Evolutionary conservation across 371 early-diverging fungal species (phyloP).

Genomic region (Mucor piriformis): DNA sequence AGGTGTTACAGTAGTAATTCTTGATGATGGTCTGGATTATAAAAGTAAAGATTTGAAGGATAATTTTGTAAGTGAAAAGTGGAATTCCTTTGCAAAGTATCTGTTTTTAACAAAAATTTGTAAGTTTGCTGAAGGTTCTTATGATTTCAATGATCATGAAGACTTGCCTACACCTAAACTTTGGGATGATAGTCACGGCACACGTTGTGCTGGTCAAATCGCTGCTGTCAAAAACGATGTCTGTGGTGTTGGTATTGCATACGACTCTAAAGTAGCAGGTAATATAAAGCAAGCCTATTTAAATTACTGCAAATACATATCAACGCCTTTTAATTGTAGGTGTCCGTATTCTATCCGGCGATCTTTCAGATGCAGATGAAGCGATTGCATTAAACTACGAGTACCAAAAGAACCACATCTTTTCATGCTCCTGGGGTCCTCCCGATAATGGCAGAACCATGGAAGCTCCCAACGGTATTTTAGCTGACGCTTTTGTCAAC

Average conservation of each 20-base stretch:
- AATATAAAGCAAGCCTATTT: constrained; percentile 31
- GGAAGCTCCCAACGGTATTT: constrained; percentile 85
- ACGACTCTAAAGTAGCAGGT: constrained; percentile 82
- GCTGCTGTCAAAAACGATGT: constrained; percentile 88
- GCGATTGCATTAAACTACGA: constrained; percentile 87
- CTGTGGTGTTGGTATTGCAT: constrained; percentile 97
- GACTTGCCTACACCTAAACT: constrained; percentile 77
- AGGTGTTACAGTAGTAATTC: constrained; percentile 82
- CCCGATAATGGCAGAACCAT: constrained; percentile 87
- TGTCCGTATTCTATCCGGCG: constrained; percentile 88
- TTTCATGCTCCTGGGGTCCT: constrained; percentile 96
- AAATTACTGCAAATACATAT: too few species aligned
- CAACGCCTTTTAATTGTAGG: constrained; percentile 35
- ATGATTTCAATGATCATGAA: constrained; percentile 89
- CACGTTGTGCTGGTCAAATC: constrained; percentile 97
- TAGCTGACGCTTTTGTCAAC: constrained; percentile 79
- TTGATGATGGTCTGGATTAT: constrained; percentile 96
- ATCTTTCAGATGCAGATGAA: constrained; percentile 89
- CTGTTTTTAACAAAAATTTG: neutral
- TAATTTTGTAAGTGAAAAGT: constrained; percentile 96
- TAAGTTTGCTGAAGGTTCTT: constrained; percentile 85
- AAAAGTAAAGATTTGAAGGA: constrained; percentile 78
- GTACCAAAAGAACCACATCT: constrained; percentile 88
- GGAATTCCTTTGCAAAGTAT: too few species aligned
- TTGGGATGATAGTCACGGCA: constrained; percentile 90